These are phyloP conservation scores for Danielia reshetovae DNA, from an alignment of 805 yeast species.

Conservation along the genomic window DNA sequence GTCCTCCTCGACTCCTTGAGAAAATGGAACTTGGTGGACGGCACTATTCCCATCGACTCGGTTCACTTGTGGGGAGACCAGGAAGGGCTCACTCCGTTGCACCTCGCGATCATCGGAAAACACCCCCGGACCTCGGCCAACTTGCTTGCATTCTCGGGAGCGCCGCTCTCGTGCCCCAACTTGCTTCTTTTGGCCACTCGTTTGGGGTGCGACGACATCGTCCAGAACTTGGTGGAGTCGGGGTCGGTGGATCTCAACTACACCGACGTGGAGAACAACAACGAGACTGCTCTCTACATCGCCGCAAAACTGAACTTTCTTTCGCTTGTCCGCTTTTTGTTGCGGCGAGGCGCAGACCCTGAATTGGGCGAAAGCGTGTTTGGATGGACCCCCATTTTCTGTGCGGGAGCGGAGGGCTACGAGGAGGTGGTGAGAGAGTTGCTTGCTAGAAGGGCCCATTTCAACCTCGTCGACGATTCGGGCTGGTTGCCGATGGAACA, in stretches of 20 bases:
- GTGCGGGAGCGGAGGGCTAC: slow-evolving; percentile 85
- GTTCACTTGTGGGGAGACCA: slow-evolving; percentile 65
- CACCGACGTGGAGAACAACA: slow-evolving; percentile 50
- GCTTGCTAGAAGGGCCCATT: slow-evolving; percentile 50
- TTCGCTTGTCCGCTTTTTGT: slow-evolving; percentile 50
- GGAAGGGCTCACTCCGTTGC: slow-evolving; percentile 77
- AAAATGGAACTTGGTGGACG: slow-evolving; percentile 57
- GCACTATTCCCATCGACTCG: slow-evolving; percentile 51
- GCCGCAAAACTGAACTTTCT: slow-evolving; percentile 63
- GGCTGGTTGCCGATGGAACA: slow-evolving; percentile 99
- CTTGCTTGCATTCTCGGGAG: slow-evolving; percentile 42
- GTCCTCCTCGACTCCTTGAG: slow-evolving; percentile 53
- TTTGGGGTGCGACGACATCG: slow-evolving; percentile 54
- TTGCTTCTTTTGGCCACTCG: slow-evolving; percentile 66
- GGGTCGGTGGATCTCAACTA: slow-evolving; percentile 64
- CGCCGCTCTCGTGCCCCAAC: slow-evolving; percentile 48
- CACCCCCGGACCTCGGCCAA: slow-evolving; percentile 74
- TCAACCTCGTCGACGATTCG: slow-evolving; percentile 63
- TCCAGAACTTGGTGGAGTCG: slow-evolving; percentile 49
- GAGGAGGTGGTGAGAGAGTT: slow-evolving; percentile 53
- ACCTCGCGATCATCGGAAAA: slow-evolving; percentile 74
- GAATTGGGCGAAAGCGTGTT: slow-evolving; percentile 74
- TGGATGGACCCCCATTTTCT: slow-evolving; percentile 93
- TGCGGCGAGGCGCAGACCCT: slow-evolving; percentile 61
- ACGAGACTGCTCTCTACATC: slow-evolving; percentile 80